Base-by-base conservation (phyloP, 2,329 filamentous ascomycete genomes). In the Harringtonia aguacate region DNA sequence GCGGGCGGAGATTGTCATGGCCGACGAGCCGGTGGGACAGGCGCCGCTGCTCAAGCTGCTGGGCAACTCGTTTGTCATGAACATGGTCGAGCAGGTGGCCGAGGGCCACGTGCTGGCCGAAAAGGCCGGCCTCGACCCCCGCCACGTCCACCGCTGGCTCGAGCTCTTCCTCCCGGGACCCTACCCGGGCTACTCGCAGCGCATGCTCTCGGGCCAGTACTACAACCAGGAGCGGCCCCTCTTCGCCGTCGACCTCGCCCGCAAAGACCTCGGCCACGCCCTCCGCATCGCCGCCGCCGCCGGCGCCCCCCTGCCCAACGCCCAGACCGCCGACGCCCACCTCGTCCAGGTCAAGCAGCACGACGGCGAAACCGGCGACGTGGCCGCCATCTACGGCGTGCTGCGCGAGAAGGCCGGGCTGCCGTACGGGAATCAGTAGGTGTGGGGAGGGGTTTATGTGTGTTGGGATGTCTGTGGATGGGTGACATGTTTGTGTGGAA, bases 21-120 rank as follows among this genome's bases (percentile, higher is more conserved):
- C 72, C 36, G 78, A 74, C 50, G 74, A 86, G 61, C 73, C 81
- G 1, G 79, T 81, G 39, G 76, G 81, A 42, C 77, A 78, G 43
- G 80, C 87, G 5, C 74, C 79, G 2, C 73, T 78, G 37, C 68
- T 94, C 39, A 92, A 95, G 64, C 69, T 95, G 18, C 73, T 94
- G 17, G 88, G 89, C 46, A 95, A 95, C 62, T 86, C 84, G 0
- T 89, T 95, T 59, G 73, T 95, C 53, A 60, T 94, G 34, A 84
- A 85, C 65, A 89, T 89, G 74, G 75, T 89, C 21, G 82, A 88
- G 56, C 74, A 85, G 41, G 66, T 95, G 4, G 79, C 84, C 2
- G 86, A 94, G 65, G 84, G 81, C 7, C 75, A 90, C 56, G 77
- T 83, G 1, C 64, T 88, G 7, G 86, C 86, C 6, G 87, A 95